A percentile compares a stretch with the other conserved stretches of the same genome.
Evolutionary conservation across 1,139 yeast species (phyloP).

Genomic region (Kodamaea fungicola): DNA sequence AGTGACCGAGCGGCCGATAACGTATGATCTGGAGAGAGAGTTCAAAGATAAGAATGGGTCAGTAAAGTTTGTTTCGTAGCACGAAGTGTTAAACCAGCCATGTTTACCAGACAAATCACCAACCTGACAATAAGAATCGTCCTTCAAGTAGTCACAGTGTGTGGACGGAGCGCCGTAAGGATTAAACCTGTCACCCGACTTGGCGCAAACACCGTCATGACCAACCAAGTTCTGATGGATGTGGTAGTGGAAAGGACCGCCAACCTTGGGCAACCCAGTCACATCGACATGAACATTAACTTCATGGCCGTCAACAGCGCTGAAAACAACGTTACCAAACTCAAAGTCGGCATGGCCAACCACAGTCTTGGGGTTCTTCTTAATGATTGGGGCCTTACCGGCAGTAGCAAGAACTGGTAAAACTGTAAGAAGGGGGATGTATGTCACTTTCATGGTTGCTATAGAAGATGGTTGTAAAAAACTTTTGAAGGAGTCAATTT

Average conservation of each 20-base stretch:
- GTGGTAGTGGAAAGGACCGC: slow-evolving; percentile 61
- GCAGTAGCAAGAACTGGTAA: slow-evolving; percentile 15
- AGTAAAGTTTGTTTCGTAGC: slow-evolving; percentile 48
- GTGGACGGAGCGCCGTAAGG: slow-evolving; percentile 47
- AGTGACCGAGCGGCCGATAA: slow-evolving; percentile 51
- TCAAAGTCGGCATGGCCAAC: slow-evolving; percentile 61
- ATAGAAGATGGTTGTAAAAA: background rate
- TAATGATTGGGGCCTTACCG: slow-evolving; percentile 37
- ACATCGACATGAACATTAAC: slow-evolving; percentile 60
- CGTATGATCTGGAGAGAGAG: slow-evolving; percentile 41
- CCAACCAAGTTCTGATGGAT: slow-evolving; percentile 40
- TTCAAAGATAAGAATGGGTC: slow-evolving; percentile 56
- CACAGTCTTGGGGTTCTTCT: slow-evolving; percentile 41
- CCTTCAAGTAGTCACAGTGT: slow-evolving; percentile 38
- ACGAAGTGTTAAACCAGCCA: slow-evolving; percentile 54
- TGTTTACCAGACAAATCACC: slow-evolving; percentile 67
- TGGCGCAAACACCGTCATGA: slow-evolving; percentile 40
- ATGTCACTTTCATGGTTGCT: background rate
- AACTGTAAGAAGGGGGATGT: background rate
- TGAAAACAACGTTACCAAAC: slow-evolving; percentile 50
- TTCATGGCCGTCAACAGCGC: slow-evolving; percentile 40
- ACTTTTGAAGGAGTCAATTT: background rate
- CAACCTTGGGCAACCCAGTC: slow-evolving; percentile 51
- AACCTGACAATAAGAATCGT: slow-evolving; percentile 53
- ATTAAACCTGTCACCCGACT: slow-evolving; percentile 50